Conservation (phyloP, 2,329 filamentous ascomycete species). For the Paraphaeosphaeria minitans region DNA sequence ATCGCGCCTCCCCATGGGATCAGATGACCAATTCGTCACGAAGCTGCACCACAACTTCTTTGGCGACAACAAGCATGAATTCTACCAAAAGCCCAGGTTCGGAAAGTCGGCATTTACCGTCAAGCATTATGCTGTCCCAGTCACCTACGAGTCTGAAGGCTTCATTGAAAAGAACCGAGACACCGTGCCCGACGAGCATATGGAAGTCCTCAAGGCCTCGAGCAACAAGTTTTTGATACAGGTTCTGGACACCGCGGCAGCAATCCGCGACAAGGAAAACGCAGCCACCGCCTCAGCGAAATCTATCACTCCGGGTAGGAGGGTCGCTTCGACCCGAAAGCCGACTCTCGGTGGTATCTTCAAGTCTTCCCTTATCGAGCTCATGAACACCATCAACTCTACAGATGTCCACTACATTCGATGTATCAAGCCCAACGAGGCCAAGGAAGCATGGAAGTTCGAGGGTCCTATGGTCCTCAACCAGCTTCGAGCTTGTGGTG, state of each 20-base stretch:
- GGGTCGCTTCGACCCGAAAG: constrained; percentile 92
- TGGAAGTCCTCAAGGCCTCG: constrained; percentile 86
- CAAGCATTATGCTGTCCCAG: constrained; percentile 96
- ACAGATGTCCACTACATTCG: constrained; percentile 99
- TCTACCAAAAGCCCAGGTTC: constrained; percentile 98
- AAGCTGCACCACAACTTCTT: constrained; percentile 96
- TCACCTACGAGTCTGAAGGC: constrained; percentile 97
- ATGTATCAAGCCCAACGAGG: constrained; percentile 98
- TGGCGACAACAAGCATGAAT: constrained; percentile 80
- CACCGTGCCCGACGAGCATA: constrained; percentile 96
- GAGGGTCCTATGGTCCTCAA: constrained; percentile 98
- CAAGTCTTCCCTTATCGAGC: constrained; percentile 95
- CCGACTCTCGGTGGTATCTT: constrained; percentile 98
- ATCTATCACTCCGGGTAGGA: constrained; percentile 73
- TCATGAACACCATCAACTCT: constrained; percentile 97
- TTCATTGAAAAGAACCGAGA: constrained; percentile 99
- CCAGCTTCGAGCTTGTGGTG: constrained; percentile 96
- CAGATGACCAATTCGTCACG: constrained; percentile 93
- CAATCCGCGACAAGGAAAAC: constrained; percentile 87
- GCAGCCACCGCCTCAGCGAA: constrained; percentile 70
- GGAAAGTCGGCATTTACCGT: constrained; percentile 98
- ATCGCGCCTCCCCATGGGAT: constrained; percentile 94
- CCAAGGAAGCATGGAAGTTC: constrained; percentile 95
- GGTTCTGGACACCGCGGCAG: constrained; percentile 82
- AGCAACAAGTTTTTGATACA: constrained; percentile 83